Evolutionary conservation across 179 eudicot genomes (phyloP).

Genomic region (Heliamphora pulchella): DNA sequence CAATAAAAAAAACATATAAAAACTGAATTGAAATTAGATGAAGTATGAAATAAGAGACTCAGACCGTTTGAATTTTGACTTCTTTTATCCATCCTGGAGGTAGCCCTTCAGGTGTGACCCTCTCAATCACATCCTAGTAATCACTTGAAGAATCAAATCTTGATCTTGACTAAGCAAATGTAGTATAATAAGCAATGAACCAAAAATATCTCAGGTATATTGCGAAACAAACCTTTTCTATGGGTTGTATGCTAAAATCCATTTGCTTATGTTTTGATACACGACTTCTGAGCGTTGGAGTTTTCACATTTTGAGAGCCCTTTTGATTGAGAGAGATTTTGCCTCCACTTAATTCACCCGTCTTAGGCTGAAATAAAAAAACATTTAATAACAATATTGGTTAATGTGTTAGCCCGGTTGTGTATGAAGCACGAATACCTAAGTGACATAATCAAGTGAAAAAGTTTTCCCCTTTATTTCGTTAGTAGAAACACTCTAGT

Average conservation of each 20-base stretch:
- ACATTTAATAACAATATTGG: not conserved
- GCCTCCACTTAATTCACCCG: not conserved
- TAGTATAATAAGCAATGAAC: no score
- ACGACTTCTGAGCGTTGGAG: not conserved
- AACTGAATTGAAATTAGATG: no score
- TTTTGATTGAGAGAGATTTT: not conserved
- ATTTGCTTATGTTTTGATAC: not conserved
- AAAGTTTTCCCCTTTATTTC: not conserved
- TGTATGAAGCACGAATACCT: not conserved
- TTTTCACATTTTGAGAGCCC: not conserved
- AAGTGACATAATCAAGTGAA: not conserved
- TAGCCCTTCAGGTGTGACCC: conserved; percentile 33
- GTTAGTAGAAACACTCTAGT: not conserved
- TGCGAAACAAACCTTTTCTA: not conserved
- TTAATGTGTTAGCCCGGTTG: not conserved
- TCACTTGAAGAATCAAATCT: conserved; percentile 19
- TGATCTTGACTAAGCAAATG: not conserved
- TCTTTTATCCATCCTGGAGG: conserved; percentile 90
- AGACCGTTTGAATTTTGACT: conserved; percentile 30
- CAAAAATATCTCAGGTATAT: no score
- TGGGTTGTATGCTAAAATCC: not conserved
- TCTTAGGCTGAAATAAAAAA: not conserved
- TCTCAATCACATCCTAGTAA: conserved; percentile 45
- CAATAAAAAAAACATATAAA: no score
- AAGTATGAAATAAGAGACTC: conserved; percentile 9